Percentiles rank a stretch among this genome's conserved stretches.
Evolutionary conservation across 1,284 basidiomycete genomes (phyloP).

Genomic region (Boletus hoseneyae): DNA sequence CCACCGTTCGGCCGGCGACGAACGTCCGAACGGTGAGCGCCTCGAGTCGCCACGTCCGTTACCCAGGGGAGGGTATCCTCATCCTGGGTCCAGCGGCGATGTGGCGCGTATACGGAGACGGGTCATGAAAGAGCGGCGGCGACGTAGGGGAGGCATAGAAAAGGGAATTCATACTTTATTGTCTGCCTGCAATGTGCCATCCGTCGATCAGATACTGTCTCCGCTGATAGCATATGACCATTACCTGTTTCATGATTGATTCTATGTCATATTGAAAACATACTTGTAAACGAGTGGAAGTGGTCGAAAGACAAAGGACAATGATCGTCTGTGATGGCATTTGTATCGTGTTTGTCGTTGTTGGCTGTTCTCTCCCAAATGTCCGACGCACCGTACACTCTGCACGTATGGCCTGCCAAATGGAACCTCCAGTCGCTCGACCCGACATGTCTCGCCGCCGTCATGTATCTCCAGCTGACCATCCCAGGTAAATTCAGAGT

Average conservation of each 20-base stretch:
- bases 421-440: slow-evolving; percentile 66
- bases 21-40: slow-evolving; percentile 17
- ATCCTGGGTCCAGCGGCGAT: slow-evolving; percentile 4
- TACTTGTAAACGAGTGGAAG: too few species aligned
- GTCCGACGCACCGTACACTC: slow-evolving; percentile 22
- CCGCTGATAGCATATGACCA: background rate
- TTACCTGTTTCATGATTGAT: background rate
- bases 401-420: slow-evolving; percentile 68
- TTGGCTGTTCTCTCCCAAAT: slow-evolving; percentile 6
- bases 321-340: too few species aligned
- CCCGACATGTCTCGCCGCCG: slow-evolving; percentile 57
- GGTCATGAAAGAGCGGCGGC: background rate
- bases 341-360: slow-evolving; percentile 13
- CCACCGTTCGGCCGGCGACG: background rate
- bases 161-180: too few species aligned
- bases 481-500: slow-evolving; percentile 63
- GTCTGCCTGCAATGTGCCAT: background rate
- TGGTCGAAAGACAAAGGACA: background rate
- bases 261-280: background rate
- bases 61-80: slow-evolving; percentile 18
- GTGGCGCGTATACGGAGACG: background rate
- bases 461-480: slow-evolving; percentile 63
- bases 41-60: background rate
- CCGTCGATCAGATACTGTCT: background rate
- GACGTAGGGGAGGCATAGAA: too few species aligned